Base-by-base conservation (phyloP, 2,329 filamentous ascomycete genomes). In the Pseudomassariella vexata region DNA sequence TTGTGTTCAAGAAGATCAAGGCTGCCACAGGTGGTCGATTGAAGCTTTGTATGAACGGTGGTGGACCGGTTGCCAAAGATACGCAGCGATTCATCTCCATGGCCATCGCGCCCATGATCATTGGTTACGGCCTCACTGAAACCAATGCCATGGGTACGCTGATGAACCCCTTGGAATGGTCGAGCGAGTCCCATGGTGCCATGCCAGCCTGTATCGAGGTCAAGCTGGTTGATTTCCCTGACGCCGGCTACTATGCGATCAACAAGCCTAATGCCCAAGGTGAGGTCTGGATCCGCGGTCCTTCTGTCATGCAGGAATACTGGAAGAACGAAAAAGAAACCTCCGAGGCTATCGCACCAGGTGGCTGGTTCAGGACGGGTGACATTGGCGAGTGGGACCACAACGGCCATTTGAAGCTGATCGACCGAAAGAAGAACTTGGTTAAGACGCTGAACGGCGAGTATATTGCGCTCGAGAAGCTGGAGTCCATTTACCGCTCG, bases 1-100 rank as follows among this genome's bases (percentile, higher is more conserved):
- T 94, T 3, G 82, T 94, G 8, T 94, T 94, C 70, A 89, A 86
- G 65, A 94, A 94, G 68, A 75, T 94, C 55, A 89, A 87, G 64
- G 86, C 92, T 49, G 86, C 86, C 10, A 94, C 87, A 3, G 87
- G 87, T 54, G 87, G 87, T 30, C 73, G 75, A 38, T 66, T 94
- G 42, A 81, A 85, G 49, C 76, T 94, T 30, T 83, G 82, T 63
- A 71, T 94, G 76, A 92, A 87, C 55, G 87, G 87, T 38, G 87
- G 86, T 55, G 87, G 87, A 1, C 86, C 87, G 5, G 74, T 94
- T 26, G 76, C 86, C 19, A 86, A 83, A 60, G 86, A 94, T 29
- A 94, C 87, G 0, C 83, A 89, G 54, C 76, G 76, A 36, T 94
- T 94, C 70, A 79, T 94, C 52, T 94, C 86, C 25, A 79, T 92